Percentiles rank a stretch among this genome's conserved stretches.
Evolutionary conservation across 352 stramenopile species (phyloP).

Genomic region (Phytophthora pluvialis): DNA sequence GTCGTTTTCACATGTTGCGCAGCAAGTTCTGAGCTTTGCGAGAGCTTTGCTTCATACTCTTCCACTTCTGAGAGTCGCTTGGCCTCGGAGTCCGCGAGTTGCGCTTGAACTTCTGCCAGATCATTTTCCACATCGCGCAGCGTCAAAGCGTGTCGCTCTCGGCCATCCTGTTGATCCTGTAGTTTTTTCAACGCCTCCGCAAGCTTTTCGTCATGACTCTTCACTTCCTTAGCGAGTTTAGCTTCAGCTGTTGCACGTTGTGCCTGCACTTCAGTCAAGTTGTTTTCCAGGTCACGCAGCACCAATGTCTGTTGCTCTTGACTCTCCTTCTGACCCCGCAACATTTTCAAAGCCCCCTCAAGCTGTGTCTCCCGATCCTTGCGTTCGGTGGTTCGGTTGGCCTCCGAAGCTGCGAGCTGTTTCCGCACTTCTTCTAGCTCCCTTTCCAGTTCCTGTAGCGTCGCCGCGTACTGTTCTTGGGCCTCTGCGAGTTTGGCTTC

Average conservation of each 20-base stretch:
- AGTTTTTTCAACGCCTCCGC: constrained; percentile 7
- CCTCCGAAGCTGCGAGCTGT: constrained; percentile 5
- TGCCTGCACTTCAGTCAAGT: constrained; percentile 3
- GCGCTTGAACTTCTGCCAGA: constrained; percentile 1
- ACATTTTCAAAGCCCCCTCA: neutral
- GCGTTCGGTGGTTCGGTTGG: neutral
- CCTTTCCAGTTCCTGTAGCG: neutral
- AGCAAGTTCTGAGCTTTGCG: constrained; percentile 1
- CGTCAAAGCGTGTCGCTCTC: constrained; percentile 9
- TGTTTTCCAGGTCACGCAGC: constrained; percentile 5
- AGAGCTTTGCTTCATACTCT: constrained; percentile 6
- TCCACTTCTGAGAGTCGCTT: constrained; percentile 1
- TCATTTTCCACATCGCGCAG: constrained; percentile 13
- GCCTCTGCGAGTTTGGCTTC: neutral
- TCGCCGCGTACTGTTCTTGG: neutral
- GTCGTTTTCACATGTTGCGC: constrained; percentile 20
- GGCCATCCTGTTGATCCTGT: constrained; percentile 6
- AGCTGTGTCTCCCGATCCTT: constrained; percentile 6
- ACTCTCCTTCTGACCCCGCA: constrained; percentile 1
- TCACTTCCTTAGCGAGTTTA: constrained; percentile 6
- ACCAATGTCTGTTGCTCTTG: constrained; percentile 2
- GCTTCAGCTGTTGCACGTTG: constrained; percentile 10
- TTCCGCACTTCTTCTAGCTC: constrained; percentile 7
- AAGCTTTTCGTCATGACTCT: constrained; percentile 5
- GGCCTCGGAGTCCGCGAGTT: constrained; percentile 7